Conservation (phyloP, 139 green algal species). For the Edaphochlamys debaryana region DNA sequence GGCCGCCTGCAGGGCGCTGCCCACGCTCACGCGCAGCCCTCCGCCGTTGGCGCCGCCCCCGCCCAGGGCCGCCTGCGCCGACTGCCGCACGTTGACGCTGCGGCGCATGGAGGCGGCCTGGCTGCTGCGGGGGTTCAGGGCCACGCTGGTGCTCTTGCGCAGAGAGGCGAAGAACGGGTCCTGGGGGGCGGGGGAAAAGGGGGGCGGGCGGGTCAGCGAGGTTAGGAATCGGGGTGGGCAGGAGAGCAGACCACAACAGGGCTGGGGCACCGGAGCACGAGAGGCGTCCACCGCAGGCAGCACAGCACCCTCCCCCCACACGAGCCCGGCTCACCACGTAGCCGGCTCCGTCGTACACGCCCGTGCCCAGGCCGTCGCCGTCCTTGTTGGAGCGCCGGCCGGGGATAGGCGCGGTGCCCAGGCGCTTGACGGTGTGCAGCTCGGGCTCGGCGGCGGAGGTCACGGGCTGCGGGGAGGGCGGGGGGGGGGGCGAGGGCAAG, state of each 20-base stretch:
- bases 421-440: conserved; percentile 15
- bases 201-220: no score
- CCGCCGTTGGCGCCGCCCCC: no score
- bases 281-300: no score
- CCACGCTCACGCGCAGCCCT: neutral
- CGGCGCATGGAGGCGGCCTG: neutral
- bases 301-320: no score
- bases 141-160: conserved; percentile 26
- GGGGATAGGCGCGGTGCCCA: conserved; percentile 1
- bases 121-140: neutral
- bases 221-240: no score
- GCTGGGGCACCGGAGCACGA: no score
- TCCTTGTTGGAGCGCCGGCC: conserved; percentile 16
- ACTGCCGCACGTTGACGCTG: neutral
- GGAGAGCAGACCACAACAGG: no score
- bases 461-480: neutral
- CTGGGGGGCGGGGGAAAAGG: no score
- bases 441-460: conserved; percentile 10
- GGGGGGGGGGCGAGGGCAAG: no score
- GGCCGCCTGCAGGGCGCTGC: conserved; percentile 17
- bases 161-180: conserved; percentile 34
- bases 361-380: conserved; percentile 12
- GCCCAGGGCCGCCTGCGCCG: neutral
- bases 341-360: conserved; percentile 19
- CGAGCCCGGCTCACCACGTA: no score